phyloP scores from a whole-genome alignment of 306 rosid genomes.

The Casuarina equisetifolia region DNA sequence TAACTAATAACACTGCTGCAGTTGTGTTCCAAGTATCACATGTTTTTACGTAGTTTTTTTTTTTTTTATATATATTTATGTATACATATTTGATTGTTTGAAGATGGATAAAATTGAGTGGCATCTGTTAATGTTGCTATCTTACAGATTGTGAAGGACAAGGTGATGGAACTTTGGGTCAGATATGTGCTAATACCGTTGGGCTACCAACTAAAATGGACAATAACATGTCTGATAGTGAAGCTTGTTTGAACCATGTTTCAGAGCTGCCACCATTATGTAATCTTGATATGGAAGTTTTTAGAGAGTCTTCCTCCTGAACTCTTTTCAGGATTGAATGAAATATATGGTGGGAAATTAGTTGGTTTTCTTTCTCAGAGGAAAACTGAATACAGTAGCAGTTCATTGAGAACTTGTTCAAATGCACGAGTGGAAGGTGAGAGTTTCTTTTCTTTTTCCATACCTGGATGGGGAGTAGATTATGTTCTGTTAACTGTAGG shows the following conservation, averaged over 20 bases:
- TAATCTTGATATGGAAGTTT: constrained; percentile 80
- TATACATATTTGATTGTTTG: constrained; percentile 17
- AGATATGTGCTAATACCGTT: constrained; percentile 28
- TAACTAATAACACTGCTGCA: not conserved
- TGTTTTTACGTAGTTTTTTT: not conserved
- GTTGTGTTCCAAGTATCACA: not conserved
- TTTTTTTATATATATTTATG: too few relatives aligned
- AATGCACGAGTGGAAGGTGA: constrained; percentile 42
- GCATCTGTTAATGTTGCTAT: constrained; percentile 21
- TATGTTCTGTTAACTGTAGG: constrained; percentile 9
- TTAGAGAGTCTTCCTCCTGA: constrained; percentile 78
- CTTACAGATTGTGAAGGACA: constrained; percentile 45
- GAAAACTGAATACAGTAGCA: constrained; percentile 34
- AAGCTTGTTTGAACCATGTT: constrained; percentile 39
- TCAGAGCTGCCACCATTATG: constrained; percentile 66
- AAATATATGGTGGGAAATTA: constrained; percentile 71
- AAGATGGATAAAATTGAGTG: constrained; percentile 19
- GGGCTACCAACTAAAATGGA: constrained; percentile 42
- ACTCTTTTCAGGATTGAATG: constrained; percentile 73
- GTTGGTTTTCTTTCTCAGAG: constrained; percentile 57
- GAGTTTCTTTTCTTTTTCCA: constrained; percentile 13
- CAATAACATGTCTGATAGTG: constrained; percentile 33
- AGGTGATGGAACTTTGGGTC: constrained; percentile 32
- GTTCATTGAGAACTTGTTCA: constrained; percentile 17
- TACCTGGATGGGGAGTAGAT: constrained; percentile 6